phyloP scores from a whole-genome alignment of 768 basidiomycete genomes.

The Suillus americanus region DNA sequence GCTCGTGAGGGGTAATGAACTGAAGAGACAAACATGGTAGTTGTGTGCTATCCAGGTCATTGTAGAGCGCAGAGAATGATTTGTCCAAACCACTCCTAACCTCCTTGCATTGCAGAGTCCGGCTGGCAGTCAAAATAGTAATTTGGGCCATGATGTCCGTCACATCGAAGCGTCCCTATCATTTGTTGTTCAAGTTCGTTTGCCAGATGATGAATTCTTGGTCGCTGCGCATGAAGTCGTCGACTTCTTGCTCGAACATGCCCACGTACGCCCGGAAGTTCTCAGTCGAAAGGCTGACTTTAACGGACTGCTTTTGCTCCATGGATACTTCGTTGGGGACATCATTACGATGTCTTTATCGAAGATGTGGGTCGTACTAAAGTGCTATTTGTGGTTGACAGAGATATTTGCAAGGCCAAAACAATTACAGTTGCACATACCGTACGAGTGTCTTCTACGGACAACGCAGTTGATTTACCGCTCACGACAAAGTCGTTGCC shows the following conservation, averaged over 20 bases:
- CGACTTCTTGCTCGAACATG: conserved; percentile 77
- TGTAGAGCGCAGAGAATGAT: conserved; percentile 79
- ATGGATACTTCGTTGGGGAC: conserved; percentile 94
- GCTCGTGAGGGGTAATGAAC: neutral
- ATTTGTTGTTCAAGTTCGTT: conserved; percentile 59
- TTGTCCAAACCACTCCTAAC: conserved; percentile 79
- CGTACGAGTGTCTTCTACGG: conserved; percentile 96
- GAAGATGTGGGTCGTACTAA: conserved; percentile 94
- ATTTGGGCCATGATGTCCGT: conserved; percentile 79
- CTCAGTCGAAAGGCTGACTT: conserved; percentile 90
- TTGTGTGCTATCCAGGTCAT: conserved; percentile 85
- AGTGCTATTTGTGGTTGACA: conserved; percentile 49
- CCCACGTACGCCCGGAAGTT: conserved; percentile 85
- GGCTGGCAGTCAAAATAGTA: conserved; percentile 91
- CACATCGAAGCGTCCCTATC: conserved; percentile 81
- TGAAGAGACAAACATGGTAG: conserved; percentile 69
- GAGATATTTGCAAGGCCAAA: neutral
- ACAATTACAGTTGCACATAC: conserved; percentile 37
- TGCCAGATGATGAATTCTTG: conserved; percentile 61
- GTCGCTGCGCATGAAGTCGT: conserved; percentile 69
- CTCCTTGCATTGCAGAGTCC: conserved; percentile 92
- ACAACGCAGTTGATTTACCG: conserved; percentile 88
- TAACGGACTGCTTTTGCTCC: conserved; percentile 99
- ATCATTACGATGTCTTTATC: conserved; percentile 98
- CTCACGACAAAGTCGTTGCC: conserved; percentile 95